These are phyloP conservation scores for Sphagnum tenellum DNA, from an alignment of 225 moss, liverwort and hornwort species.

Conservation along the genomic window DNA sequence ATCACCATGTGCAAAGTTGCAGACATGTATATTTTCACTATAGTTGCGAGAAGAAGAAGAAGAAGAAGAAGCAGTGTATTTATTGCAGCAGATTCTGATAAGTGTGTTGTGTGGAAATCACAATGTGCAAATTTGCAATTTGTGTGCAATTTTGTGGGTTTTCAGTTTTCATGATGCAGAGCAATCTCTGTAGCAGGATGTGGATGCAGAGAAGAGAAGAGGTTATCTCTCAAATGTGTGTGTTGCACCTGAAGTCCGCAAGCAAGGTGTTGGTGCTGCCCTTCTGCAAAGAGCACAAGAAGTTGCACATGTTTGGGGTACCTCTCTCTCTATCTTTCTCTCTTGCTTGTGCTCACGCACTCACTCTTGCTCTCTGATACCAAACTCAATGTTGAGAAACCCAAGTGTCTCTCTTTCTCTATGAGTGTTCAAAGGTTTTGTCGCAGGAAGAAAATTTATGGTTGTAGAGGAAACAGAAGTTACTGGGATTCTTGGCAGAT, in stretches of 20 bases:
- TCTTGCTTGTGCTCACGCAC: too few relatives aligned
- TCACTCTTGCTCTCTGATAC: neutral
- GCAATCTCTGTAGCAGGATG: constrained; percentile 11
- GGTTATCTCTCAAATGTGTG: constrained; percentile 59
- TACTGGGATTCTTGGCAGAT: too few relatives aligned
- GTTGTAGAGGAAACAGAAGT: too few relatives aligned
- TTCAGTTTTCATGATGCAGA: too few relatives aligned
- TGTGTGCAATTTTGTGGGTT: too few relatives aligned
- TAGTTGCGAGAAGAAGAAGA: constrained; percentile 2
- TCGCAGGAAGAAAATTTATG: too few relatives aligned
- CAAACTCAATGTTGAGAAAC: too few relatives aligned
- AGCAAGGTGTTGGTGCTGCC: constrained; percentile 45
- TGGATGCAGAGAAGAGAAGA: constrained; percentile 19
- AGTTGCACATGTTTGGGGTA: constrained; percentile 45
- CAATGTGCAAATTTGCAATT: too few relatives aligned
- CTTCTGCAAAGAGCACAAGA: constrained; percentile 39
- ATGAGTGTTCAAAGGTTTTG: too few relatives aligned
- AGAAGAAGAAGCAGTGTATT: neutral
- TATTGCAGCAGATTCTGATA: neutral
- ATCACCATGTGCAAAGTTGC: neutral
- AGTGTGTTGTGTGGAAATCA: too few relatives aligned
- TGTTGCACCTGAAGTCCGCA: constrained; percentile 41
- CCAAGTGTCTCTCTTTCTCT: too few relatives aligned
- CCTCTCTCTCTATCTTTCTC: neutral
- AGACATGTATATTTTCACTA: constrained; percentile 5